Evolutionary conservation across 768 basidiomycete species (phyloP).

Genomic region (Nidula microcarpa): DNA sequence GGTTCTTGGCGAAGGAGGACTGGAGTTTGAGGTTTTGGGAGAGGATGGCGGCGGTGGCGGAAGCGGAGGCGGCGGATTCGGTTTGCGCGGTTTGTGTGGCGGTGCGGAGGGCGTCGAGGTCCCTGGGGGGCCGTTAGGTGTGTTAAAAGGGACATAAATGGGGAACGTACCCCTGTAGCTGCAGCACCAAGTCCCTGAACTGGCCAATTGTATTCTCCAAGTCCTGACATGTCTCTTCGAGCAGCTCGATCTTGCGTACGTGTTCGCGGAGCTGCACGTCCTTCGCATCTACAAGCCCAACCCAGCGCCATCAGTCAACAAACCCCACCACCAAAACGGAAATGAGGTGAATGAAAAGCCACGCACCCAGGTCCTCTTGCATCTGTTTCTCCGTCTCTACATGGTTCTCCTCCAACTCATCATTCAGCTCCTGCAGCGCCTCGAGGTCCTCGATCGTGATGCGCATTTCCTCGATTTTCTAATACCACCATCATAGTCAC

Average conservation of each 20-base stretch:
- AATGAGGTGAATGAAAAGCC: background rate
- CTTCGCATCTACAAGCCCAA: slow-evolving; percentile 49
- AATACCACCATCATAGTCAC: too few species aligned
- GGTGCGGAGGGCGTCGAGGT: slow-evolving; percentile 78
- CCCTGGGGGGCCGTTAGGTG: slow-evolving; percentile 46
- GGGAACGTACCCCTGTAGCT: slow-evolving; percentile 74
- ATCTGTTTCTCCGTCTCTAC: slow-evolving; percentile 89
- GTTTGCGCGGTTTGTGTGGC: slow-evolving; percentile 83
- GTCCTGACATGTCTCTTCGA: slow-evolving; percentile 83
- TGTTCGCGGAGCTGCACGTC: slow-evolving; percentile 72
- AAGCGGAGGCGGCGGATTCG: slow-evolving; percentile 79
- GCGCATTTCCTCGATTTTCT: slow-evolving; percentile 99
- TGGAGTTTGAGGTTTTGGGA: slow-evolving; percentile 94
- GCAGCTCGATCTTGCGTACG: slow-evolving; percentile 51
- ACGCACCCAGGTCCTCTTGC: slow-evolving; percentile 83
- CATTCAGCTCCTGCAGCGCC: slow-evolving; percentile 91
- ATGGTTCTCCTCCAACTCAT: slow-evolving; percentile 97
- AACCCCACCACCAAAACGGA: too few species aligned
- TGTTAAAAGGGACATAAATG: background rate
- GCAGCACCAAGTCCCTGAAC: slow-evolving; percentile 88
- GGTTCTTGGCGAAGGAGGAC: slow-evolving; percentile 86
- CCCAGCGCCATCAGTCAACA: too few species aligned
- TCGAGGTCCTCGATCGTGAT: slow-evolving; percentile 96
- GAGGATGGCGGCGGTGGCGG: slow-evolving; percentile 91
- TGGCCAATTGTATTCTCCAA: slow-evolving; percentile 85